phyloP scores from a whole-genome alignment of 2,329 filamentous ascomycete species.

The Xylaria sp. region DNA sequence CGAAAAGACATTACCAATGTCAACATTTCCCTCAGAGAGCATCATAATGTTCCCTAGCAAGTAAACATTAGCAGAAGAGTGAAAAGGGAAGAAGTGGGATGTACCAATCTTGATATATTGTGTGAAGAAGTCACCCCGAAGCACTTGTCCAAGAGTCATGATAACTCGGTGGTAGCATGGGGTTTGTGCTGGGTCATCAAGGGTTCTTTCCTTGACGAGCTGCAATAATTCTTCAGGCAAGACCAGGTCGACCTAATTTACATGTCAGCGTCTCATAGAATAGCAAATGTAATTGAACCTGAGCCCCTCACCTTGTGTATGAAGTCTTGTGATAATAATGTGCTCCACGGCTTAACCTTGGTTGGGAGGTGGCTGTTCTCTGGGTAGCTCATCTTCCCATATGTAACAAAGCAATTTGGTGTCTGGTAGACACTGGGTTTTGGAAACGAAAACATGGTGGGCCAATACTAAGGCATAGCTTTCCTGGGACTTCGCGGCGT shows the following conservation, averaged over 20 bases:
- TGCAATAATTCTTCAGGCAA: slow-evolving; percentile 73
- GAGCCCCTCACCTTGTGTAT: slow-evolving; percentile 69
- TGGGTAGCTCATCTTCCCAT: slow-evolving; percentile 74
- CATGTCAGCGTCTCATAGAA: not conserved
- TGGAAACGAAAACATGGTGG: slow-evolving; percentile 59
- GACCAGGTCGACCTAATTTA: slow-evolving; percentile 73
- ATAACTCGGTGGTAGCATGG: slow-evolving; percentile 74
- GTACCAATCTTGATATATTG: slow-evolving; percentile 83
- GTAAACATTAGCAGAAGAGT: slow-evolving; percentile 3
- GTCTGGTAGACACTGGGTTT: slow-evolving; percentile 62
- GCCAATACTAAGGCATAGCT: not conserved
- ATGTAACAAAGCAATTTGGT: slow-evolving; percentile 79
- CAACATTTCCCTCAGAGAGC: slow-evolving; percentile 80
- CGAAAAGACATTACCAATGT: slow-evolving; percentile 77
- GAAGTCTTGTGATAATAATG: slow-evolving; percentile 72
- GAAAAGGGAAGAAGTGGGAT: slow-evolving; percentile 10
- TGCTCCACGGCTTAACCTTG: slow-evolving; percentile 81
- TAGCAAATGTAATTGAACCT: not conserved
- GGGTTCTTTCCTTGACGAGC: slow-evolving; percentile 64
- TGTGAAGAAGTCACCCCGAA: slow-evolving; percentile 83
- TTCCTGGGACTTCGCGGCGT: not conserved
- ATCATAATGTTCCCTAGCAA: slow-evolving; percentile 79
- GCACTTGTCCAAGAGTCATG: slow-evolving; percentile 76
- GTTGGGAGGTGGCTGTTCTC: slow-evolving; percentile 75
- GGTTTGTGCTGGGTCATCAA: slow-evolving; percentile 46